Evolutionary conservation across 2,329 filamentous ascomycete genomes (phyloP).

Genomic region (Fusarium gaditjirri): DNA sequence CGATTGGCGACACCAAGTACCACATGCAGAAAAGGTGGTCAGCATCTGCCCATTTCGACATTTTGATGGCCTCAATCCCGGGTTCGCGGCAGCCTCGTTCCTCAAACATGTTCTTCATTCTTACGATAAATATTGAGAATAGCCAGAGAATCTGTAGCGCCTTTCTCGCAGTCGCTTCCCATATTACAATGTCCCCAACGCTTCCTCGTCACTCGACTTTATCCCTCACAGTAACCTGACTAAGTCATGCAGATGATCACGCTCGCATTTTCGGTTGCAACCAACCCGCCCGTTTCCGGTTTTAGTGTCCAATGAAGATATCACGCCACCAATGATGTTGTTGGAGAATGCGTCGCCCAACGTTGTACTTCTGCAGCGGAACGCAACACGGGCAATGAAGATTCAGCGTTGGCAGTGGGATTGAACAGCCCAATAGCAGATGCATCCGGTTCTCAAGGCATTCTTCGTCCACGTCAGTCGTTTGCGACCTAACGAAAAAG

Average conservation of each 20-base stretch:
- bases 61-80: background rate
- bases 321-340: background rate
- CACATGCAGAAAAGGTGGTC: conserved; percentile 16
- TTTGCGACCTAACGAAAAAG: conserved; percentile 1
- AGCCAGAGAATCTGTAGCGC: too few relatives aligned
- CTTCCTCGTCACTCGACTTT: background rate
- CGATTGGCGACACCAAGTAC: background rate
- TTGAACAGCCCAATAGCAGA: background rate
- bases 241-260: background rate
- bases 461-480: conserved; percentile 13
- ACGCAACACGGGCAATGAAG: background rate
- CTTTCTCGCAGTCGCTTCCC: too few relatives aligned
- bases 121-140: too few relatives aligned
- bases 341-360: background rate
- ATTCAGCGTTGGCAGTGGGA: background rate
- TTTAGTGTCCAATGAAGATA: background rate
- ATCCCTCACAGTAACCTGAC: background rate
- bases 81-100: background rate
- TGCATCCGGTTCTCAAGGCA: background rate
- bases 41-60: conserved; percentile 10
- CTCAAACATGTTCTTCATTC: background rate
- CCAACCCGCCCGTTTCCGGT: background rate
- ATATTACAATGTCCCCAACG: too few relatives aligned
- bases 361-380: background rate
- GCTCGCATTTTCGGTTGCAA: background rate